Evolutionary conservation across 352 stramenopile species (phyloP), one percentile per base, ranked within the genome.

Genomic region (Phytophthora ohioensis): DNA sequence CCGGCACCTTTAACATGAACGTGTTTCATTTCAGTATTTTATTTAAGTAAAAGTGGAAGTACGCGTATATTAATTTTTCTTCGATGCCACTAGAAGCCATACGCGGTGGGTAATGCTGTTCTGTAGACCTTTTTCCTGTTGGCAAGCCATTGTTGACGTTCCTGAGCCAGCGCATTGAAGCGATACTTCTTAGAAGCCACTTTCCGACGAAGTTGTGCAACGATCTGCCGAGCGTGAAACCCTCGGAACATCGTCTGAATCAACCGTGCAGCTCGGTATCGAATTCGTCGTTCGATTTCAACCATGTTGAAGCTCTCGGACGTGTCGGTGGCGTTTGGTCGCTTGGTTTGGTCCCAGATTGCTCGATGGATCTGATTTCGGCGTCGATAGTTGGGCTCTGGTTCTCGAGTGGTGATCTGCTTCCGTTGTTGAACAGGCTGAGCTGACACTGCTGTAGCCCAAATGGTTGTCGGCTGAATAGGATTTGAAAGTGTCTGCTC

Each of bases 161-260:
- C 64, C 3, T 65, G 41, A 21, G 41, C 48, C n/a, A 67, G 9
- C 1, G 59, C 31, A 11, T 38, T 27, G 11, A 56, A 58, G 11
- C 51, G 64, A n/a, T 64, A 39, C 0, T 35, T 56, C 12, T 75
- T 63, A 6, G 70, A 72, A 3, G 72, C 70, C 31, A 75, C 47
- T 49, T 80, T 81, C 5, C 80, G 78, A 6, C 81, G 73, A 32
- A 89, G 72, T 38, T 71, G 70, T 3, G 72, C 67, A 10, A 69
- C 77, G 15, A 87, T 76, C 31, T 79, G 80, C 8, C 75, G 72
- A 51, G 64, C 63, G 1, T 72, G 78, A 47, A 85, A 84, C 3
- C 69, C 74, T 3, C 80, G 78, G 38, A 88, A 89, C 1, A 63
- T 60, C 13, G 71, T 39, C 58, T 91, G 82, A 39, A 91, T 87